Conservation (phyloP, 768 basidiomycete species). For the Sporobolomyces phaffii region DNA sequence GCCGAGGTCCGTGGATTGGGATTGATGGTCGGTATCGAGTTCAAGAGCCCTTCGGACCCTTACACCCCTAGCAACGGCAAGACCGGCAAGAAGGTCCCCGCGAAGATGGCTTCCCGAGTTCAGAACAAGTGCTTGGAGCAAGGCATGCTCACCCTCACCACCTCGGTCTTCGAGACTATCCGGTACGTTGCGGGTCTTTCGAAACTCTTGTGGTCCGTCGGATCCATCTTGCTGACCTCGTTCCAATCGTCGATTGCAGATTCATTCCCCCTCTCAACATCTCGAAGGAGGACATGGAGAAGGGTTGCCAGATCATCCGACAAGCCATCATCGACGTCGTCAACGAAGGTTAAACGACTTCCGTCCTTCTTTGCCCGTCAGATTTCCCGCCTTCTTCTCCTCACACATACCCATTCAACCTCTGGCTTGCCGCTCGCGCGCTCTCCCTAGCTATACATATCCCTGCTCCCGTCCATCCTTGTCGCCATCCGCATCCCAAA, state of each 20-base stretch:
- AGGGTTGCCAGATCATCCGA: constrained; percentile 32
- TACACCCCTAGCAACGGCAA: constrained; percentile 40
- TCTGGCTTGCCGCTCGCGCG: not conserved
- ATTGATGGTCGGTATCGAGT: constrained; percentile 65
- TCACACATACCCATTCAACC: not conserved
- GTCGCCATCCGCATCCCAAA: too few relatives aligned
- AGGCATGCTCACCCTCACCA: constrained; percentile 80
- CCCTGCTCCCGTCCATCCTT: too few relatives aligned
- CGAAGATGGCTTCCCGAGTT: constrained; percentile 44
- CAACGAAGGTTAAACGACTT: constrained; percentile 36
- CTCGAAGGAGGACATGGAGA: constrained; percentile 62
- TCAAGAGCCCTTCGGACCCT: constrained; percentile 30
- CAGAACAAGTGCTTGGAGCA: constrained; percentile 69
- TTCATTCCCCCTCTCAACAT: constrained; percentile 92
- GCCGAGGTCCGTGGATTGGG: constrained; percentile 83
- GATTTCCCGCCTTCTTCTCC: not conserved
- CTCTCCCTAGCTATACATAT: too few relatives aligned
- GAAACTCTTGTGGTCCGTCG: not conserved
- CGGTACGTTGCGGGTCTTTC: constrained; percentile 6
- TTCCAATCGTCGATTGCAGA: constrained; percentile 44
- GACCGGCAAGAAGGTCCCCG: constrained; percentile 44
- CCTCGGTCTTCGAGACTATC: constrained; percentile 68
- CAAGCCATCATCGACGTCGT: constrained; percentile 39
- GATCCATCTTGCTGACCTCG: not conserved
- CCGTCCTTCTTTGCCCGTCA: not conserved